phyloP scores from a whole-genome alignment of 192 early-diverging fungal genomes.

The Mortierella alpina region DNA sequence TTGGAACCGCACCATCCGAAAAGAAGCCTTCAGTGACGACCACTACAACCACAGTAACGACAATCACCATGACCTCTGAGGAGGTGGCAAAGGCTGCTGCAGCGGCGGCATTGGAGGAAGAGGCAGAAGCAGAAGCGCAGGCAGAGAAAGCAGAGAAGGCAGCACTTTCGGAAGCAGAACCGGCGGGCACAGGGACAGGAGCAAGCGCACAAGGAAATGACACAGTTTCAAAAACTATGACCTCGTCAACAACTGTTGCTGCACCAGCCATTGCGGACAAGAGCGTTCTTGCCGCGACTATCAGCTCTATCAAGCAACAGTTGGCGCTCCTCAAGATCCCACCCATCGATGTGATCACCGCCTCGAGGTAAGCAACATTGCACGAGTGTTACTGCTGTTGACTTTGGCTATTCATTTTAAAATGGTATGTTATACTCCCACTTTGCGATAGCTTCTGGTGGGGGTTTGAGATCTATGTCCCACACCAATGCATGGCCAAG shows the following conservation, averaged over 20 bases:
- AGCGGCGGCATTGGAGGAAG: background rate
- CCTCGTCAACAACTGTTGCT: constrained; percentile 17
- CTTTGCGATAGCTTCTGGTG: constrained; percentile 48
- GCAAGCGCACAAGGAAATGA: background rate
- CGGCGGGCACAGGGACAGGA: background rate
- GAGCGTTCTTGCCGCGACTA: constrained; percentile 22
- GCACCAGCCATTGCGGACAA: constrained; percentile 21
- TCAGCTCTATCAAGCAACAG: constrained; percentile 50
- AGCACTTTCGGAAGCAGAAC: background rate
- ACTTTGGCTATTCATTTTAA: too few species aligned
- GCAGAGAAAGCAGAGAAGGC: background rate
- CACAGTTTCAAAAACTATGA: constrained; percentile 28
- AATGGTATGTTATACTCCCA: too few species aligned
- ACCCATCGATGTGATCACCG: constrained; percentile 44
- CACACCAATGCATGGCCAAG: constrained; percentile 55
- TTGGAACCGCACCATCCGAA: background rate
- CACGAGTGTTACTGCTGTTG: too few species aligned
- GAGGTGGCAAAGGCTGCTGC: constrained; percentile 9
- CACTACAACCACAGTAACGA: constrained; percentile 39
- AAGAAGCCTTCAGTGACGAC: constrained; percentile 15
- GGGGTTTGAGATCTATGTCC: constrained; percentile 61
- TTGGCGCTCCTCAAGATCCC: constrained; percentile 28
- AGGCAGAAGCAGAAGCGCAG: background rate
- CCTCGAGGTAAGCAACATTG: background rate
- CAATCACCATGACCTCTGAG: constrained; percentile 20